Percentiles rank a stretch among this genome's conserved stretches.
Evolutionary conservation across 495 filamentous ascomycete genomes (phyloP).

Genomic region (Neurospora africana): DNA sequence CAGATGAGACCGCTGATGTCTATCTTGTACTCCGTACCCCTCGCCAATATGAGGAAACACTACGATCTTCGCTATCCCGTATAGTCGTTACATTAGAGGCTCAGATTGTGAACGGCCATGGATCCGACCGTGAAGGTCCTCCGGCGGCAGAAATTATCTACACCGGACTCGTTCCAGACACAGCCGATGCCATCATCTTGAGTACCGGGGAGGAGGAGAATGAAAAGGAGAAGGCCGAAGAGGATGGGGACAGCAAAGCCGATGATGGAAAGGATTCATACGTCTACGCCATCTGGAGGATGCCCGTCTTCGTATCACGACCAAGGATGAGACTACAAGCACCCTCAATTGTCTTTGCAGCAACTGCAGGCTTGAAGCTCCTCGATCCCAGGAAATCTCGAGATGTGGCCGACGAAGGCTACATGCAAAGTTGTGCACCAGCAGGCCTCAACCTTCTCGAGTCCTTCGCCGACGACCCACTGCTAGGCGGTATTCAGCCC

Average conservation of each 20-base stretch:
- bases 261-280: conserved; percentile 27
- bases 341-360: conserved; percentile 65
- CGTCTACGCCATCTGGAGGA: conserved; percentile 71
- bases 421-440: conserved; percentile 65
- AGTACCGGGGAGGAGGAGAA: conserved; percentile 32
- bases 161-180: conserved; percentile 46
- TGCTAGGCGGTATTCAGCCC: conserved; percentile 53
- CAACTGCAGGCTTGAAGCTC: conserved; percentile 57
- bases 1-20: conserved; percentile 70
- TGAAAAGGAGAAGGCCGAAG: conserved; percentile 27
- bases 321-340: conserved; percentile 70
- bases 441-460: conserved; percentile 75
- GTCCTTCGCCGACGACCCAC: conserved; percentile 59
- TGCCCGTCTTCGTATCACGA: conserved; percentile 63
- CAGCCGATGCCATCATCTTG: conserved; percentile 52
- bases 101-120: conserved; percentile 53
- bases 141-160: conserved; percentile 56
- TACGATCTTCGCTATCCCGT: conserved; percentile 51
- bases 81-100: conserved; percentile 60
- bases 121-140: conserved; percentile 31
- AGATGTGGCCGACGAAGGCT: conserved; percentile 47
- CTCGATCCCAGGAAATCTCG: conserved; percentile 39
- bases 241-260: conserved; percentile 1
- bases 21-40: conserved; percentile 64
- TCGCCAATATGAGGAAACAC: conserved; percentile 44